Percentiles rank a stretch among this genome's conserved stretches.
Conservation (phyloP, 2,329 filamentous ascomycete genomes). For the Pestalotiopsis sp. region DNA sequence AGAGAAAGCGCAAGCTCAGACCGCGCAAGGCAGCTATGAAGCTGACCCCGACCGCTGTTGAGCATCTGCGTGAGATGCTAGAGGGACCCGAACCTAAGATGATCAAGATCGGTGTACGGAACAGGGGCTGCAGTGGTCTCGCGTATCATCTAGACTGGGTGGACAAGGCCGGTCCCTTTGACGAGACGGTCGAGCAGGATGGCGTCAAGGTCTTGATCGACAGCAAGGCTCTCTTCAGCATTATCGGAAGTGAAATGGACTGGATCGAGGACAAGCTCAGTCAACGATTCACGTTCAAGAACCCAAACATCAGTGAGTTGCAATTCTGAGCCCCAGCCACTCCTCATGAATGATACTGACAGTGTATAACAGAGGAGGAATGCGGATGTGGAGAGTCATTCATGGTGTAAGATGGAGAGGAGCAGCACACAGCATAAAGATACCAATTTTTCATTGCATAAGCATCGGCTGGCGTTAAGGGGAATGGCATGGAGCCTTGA, state of each 20-base stretch:
- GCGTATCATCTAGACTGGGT: slow-evolving; percentile 95
- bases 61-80: slow-evolving; percentile 74
- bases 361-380: slow-evolving; percentile 69
- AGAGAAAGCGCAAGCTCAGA: slow-evolving; percentile 67
- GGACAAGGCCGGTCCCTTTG: slow-evolving; percentile 83
- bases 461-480: slow-evolving; percentile 14
- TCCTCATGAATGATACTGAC: slow-evolving; percentile 27
- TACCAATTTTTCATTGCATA: slow-evolving; percentile 11
- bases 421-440: background rate
- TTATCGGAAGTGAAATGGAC: slow-evolving; percentile 98
- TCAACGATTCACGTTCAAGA: slow-evolving; percentile 89
- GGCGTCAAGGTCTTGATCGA: slow-evolving; percentile 95
- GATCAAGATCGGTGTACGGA: slow-evolving; percentile 92
- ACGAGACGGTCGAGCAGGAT: slow-evolving; percentile 93
- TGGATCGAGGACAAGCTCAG: slow-evolving; percentile 96
- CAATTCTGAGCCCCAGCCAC: background rate
- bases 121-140: slow-evolving; percentile 89
- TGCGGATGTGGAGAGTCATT: slow-evolving; percentile 96
- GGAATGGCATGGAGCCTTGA: slow-evolving; percentile 3
- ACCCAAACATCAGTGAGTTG: slow-evolving; percentile 94
- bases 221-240: slow-evolving; percentile 95
- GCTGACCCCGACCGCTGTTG: slow-evolving; percentile 76
- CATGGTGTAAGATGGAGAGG: slow-evolving; percentile 58
- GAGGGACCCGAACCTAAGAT: slow-evolving; percentile 87
- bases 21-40: slow-evolving; percentile 90